Evolutionary conservation across 2,329 filamentous ascomycete genomes (phyloP), one percentile per base, ranked within the genome.

Genomic region (Phaeosphaeria sp.): DNA sequence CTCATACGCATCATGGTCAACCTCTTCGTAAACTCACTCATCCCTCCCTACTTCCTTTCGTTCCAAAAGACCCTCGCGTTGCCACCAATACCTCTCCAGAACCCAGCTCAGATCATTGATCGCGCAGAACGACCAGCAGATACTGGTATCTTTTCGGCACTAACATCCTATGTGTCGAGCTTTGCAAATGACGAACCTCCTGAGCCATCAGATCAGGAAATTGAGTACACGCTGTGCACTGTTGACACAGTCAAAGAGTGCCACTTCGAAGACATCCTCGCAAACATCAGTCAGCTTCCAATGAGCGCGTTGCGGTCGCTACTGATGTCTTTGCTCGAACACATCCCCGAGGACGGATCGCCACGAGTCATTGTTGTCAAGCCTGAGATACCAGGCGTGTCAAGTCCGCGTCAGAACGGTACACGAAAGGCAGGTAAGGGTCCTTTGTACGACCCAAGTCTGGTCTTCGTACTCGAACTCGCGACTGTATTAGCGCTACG

Each of bases 101-200:
- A 88, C 13, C 93, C 95, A 1, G 95, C 92, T 9, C 93, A 97
- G 73, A 87, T 98, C 49, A 93, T 99, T 64, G 95, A 98, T 74
- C 88, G 94, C 55, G 93, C 89, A 55, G 84, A 91, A 43, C 91
- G 92, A 63, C 83, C 89, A 33, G 87, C 84, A 56, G 95, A 99
- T 25, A 88, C 89, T 2, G 93, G 95, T 6, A 86, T 99, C 49
- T 93, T 99, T 74, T 97, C 93, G 3, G 93, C 94, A 1, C 92
- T 99, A 69, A 96, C 94, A 0, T 96, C 91, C 5, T 99, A 98
- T 71, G 93, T 99, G 30, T 96, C 93, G n/a, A 98, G 94, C 76
- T 98, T 99, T 75, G 95, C 96, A 43, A 96, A 95, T 11, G 95
- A 98, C 76, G 95, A 99, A 72, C 95, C 95, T 13, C 95, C 95